phyloP scores from a whole-genome alignment of 176 grass and related monocot species.

The Oryza officinalis region DNA sequence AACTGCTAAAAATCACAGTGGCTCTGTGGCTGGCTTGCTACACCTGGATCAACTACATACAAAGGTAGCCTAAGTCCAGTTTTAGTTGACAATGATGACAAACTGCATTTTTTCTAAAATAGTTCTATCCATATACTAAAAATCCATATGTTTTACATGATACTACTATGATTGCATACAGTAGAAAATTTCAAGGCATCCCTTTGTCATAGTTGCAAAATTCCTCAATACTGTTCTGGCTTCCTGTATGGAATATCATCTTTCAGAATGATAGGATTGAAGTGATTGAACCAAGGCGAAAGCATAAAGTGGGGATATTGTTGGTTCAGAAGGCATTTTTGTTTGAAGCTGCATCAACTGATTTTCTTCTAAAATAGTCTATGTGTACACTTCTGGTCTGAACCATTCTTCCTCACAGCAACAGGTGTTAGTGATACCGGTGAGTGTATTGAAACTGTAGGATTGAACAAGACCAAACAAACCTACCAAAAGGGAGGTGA shows the following conservation, averaged over 20 bases:
- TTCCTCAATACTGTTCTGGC: background rate
- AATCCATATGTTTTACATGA: background rate
- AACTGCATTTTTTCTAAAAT: background rate
- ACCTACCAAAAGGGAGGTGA: too few relatives aligned
- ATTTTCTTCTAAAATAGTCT: background rate
- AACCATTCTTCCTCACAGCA: background rate
- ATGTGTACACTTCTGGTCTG: background rate
- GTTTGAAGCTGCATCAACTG: background rate
- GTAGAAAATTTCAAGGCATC: background rate
- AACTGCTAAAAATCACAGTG: background rate
- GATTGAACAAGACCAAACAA: too few relatives aligned
- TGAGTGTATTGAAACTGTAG: conserved; percentile 2
- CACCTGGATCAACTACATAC: background rate
- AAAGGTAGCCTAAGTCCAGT: background rate
- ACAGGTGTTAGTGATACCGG: background rate
- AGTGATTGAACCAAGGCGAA: background rate
- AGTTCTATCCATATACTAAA: background rate
- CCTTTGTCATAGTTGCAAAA: background rate
- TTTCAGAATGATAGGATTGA: background rate
- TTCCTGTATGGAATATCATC: background rate
- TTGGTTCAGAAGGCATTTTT: background rate
- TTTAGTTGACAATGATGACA: background rate
- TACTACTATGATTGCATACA: background rate
- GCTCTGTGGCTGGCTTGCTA: background rate
- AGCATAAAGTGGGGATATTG: background rate